A percentile compares a stretch with the other conserved stretches of the same genome.
Conservation (phyloP, 768 basidiomycete species). For the Leccinum sublutescens region DNA sequence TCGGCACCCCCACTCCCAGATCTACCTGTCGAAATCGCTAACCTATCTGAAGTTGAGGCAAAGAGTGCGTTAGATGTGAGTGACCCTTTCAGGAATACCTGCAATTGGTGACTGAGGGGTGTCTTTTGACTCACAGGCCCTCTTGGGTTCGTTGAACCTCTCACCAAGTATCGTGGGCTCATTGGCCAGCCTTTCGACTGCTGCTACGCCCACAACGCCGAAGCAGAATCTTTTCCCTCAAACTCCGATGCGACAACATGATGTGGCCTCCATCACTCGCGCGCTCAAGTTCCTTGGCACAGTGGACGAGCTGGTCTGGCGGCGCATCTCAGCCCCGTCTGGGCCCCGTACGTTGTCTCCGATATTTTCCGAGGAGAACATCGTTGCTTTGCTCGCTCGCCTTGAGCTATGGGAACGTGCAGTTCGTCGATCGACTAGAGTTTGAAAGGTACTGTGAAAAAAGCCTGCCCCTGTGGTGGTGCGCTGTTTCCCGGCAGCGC, state of each 20-base stretch:
- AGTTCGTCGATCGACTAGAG: conserved; percentile 21
- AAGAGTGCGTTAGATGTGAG: conserved; percentile 25
- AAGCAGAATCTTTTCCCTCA: background rate
- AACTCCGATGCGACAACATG: conserved; percentile 7
- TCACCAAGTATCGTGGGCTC: background rate
- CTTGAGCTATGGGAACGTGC: conserved; percentile 30
- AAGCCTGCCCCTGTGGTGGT: background rate
- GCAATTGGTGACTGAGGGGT: background rate
- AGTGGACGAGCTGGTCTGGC: conserved; percentile 32
- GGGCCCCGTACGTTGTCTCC: conserved; percentile 12
- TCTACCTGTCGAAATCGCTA: conserved; percentile 14
- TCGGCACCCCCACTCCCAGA: background rate
- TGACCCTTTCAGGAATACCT: background rate
- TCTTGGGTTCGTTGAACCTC: conserved; percentile 16
- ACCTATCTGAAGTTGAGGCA: conserved; percentile 24
- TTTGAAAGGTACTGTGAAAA: conserved; percentile 4
- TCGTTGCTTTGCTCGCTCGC: conserved; percentile 21
- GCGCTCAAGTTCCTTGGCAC: conserved; percentile 25
- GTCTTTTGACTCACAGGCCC: conserved; percentile 5
- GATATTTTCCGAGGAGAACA: conserved; percentile 28
- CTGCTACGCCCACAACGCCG: background rate
- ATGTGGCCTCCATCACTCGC: conserved; percentile 21
- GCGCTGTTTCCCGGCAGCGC: background rate
- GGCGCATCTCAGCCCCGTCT: conserved; percentile 12
- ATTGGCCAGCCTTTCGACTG: background rate